Base-by-base conservation (phyloP, 139 green algal genomes). In the Chlorella sorokiniana region DNA sequence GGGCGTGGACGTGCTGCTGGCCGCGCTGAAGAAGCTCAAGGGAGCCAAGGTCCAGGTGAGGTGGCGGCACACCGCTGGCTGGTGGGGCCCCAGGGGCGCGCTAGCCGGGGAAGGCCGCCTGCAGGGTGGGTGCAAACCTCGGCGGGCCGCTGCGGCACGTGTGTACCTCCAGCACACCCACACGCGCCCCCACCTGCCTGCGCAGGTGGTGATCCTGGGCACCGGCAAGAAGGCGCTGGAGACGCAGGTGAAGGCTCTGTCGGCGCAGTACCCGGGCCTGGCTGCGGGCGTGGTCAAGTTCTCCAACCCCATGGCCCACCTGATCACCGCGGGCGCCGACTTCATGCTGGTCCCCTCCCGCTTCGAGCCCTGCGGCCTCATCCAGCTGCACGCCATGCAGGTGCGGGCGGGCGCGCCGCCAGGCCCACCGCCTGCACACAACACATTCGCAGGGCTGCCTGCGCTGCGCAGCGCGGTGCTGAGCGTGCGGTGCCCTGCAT, bases 291-390 rank as follows among this genome's bases (percentile, higher is more conserved):
- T 99, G n/a, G 94, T 97, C 38, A 65, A 88, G 88, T 99, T 99
- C 90, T 91, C 83, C 61, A 90, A 91, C 11, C 92, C 94, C 45
- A 90, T 98, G 54, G 96, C 96, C 10, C 96, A 99, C 91, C 67
- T 95, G 40, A 98, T 99, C 85, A 99, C 91, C 37, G 96, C 96
- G 2, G 87, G 88, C 44, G 90, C 96, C 25, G 97, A 99, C 86
- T 99, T 95, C 94, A 95, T 99, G 87, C 76, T 99, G 78, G 94
- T 99, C 69, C 97, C 97, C 35, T 97, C 92, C 3, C 93, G 97
- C 71, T 99, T 99, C 78, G 97, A 99, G 93, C 97, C 97, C 8
- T 99, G 97, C 86, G 97, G 96, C 48, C 90, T 99, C 31, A 98
- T 98, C 85, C 96, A 99, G 92, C 89, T 99, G 83, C 96, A 98